Base-by-base conservation (phyloP, 2,329 filamentous ascomycete species). In the Clonostachys byssicola region DNA sequence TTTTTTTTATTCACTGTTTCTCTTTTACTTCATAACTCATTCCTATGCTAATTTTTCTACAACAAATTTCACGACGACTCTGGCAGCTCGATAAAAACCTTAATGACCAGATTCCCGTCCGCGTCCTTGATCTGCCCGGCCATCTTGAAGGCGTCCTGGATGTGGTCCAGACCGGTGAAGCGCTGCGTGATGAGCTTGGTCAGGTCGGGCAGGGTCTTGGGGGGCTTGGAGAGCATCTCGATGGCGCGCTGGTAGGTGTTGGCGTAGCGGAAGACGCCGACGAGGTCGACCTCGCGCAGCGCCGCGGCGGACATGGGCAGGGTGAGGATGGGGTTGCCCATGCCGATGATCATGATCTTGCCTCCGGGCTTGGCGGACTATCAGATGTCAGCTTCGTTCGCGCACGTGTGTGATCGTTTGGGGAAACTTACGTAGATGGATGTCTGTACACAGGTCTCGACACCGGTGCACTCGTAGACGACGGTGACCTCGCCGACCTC, bases 381-480 rank as follows among this genome's bases (percentile, higher is more conserved):
- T 5, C 12, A 16, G 14, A 34, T 17, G 16, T 16, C 23, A 30
- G 23, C 23, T 30, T 30, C 9, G 23, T 30, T 30, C 6, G 18
- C 23, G 9, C 23, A 9, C 23, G 23, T 10, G 23, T 8, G 8
- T 30, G 23, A 30, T 8, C 20, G 18, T 30, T 34, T 18, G 18
- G n/a, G n/a, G 40, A 48, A 10, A 65, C 71, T 62, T 52, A 78
- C 77, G 56, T 88, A 92, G 47, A 92, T 89, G 5, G 84, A 78
- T 6, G 82, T 81, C 62, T 92, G 88, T 56, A 90, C 73, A 56
- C 87, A 92, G 0, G 81, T 80, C 60, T 89, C 86, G 18, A 90
- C 87, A 9, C 88, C 88, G 0, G 88, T 92, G 60, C 87, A 91
- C 67, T 92, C 88, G 58, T 87, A 90, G 3, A 86, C 85, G 2